These are phyloP conservation scores for Juglanconis juglandina DNA, from an alignment of 2,329 filamentous ascomycete genomes.

Conservation along the genomic window DNA sequence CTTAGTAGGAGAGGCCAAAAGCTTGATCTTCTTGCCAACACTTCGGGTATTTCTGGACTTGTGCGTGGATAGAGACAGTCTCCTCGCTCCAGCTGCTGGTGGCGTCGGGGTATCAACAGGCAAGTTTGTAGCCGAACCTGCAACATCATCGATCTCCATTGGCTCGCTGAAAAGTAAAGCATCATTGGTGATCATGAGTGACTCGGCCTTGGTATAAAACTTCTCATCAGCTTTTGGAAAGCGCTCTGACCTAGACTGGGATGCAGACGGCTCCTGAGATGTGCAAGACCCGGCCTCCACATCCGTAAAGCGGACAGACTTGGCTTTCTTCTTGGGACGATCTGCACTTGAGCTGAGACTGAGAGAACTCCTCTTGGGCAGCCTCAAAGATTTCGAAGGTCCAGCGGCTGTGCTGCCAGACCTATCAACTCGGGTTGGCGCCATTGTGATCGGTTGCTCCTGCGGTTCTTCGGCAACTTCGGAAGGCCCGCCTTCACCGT, in stretches of 20 bases:
- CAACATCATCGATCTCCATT: conserved; percentile 21
- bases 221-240: not conserved
- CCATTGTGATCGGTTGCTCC: not conserved
- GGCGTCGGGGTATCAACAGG: not conserved
- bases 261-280: not conserved
- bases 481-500: not conserved
- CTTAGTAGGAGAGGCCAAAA: not conserved
- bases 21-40: conserved; percentile 21
- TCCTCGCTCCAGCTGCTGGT: conserved; percentile 11
- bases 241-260: not conserved
- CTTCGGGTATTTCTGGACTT: conserved; percentile 13
- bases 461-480: not conserved
- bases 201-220: not conserved
- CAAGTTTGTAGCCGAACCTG: not conserved
- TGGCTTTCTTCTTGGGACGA: conserved; percentile 28
- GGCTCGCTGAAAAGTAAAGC: conserved; percentile 21
- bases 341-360: not conserved
- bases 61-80: conserved; percentile 7
- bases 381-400: not conserved
- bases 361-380: conserved; percentile 6
- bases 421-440: conserved; percentile 11
- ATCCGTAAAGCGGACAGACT: conserved; percentile 36
- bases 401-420: not conserved
- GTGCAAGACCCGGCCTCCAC: conserved; percentile 13
- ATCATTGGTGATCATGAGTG: conserved; percentile 1